Evolutionary conservation across 495 filamentous ascomycete species (phyloP).

Genomic region (Tirmania nivea): DNA sequence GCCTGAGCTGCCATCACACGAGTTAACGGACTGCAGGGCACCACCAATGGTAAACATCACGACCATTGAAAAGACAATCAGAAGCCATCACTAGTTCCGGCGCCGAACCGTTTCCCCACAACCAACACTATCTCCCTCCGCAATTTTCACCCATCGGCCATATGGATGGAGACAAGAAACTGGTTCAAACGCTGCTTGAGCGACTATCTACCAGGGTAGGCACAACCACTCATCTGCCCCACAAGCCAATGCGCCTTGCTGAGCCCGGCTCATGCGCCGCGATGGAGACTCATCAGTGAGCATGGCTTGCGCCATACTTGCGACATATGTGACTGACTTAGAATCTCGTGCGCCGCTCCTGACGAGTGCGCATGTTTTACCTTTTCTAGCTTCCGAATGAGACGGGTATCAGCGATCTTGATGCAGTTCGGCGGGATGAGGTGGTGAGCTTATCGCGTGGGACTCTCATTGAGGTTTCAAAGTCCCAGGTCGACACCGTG

Average conservation of each 20-base stretch:
- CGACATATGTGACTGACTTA: background rate
- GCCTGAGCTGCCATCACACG: no score
- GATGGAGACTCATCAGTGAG: constrained; percentile 1
- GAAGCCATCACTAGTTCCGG: background rate
- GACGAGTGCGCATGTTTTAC: background rate
- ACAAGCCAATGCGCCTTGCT: background rate
- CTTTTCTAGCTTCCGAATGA: constrained; percentile 36
- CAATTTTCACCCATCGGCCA: background rate
- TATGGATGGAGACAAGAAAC: constrained; percentile 41
- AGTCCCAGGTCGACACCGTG: constrained; percentile 30
- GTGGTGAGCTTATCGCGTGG: constrained; percentile 35
- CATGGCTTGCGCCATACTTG: constrained; percentile 6
- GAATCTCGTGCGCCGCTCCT: background rate
- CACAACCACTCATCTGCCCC: background rate
- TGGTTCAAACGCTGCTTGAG: constrained; percentile 42
- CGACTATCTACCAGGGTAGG: constrained; percentile 39
- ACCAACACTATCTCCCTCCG: background rate
- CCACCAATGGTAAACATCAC: background rate
- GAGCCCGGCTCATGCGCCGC: background rate
- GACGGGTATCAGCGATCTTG: constrained; percentile 32
- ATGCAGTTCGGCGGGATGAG: constrained; percentile 39
- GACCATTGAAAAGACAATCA: background rate
- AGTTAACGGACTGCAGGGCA: no score
- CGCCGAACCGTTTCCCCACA: background rate
- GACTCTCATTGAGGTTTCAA: constrained; percentile 38